Percentiles rank a stretch among this genome's conserved stretches.
phyloP scores from a whole-genome alignment of 2,329 filamentous ascomycete genomes.

The Diaporthe vexans region DNA sequence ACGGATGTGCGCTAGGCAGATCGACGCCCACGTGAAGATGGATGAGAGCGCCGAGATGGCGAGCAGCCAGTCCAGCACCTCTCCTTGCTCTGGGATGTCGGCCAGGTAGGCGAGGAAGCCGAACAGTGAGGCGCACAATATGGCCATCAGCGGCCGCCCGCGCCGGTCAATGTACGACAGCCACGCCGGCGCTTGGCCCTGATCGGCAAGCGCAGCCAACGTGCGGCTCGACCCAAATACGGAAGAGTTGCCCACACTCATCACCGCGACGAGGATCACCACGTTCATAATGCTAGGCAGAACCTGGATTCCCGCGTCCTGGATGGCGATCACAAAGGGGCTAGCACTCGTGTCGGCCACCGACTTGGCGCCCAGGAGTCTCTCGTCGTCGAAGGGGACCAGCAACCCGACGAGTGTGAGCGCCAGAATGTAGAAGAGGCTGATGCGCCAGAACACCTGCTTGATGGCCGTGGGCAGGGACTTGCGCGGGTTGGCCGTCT shows the following conservation, averaged over 20 bases:
- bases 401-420: conserved; percentile 85
- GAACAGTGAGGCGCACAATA: conserved; percentile 74
- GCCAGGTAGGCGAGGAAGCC: conserved; percentile 86
- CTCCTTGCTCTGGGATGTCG: conserved; percentile 69
- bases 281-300: conserved; percentile 93
- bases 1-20: conserved; percentile 92
- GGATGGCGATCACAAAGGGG: conserved; percentile 95
- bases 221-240: conserved; percentile 94
- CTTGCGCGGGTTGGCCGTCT: conserved; percentile 84
- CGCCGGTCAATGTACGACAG: conserved; percentile 86
- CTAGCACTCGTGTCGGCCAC: conserved; percentile 53
- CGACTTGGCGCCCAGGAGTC: conserved; percentile 69
- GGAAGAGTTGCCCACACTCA: conserved; percentile 92
- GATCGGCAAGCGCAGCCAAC: conserved; percentile 89
- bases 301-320: conserved; percentile 83
- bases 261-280: conserved; percentile 91
- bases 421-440: conserved; percentile 89
- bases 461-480: conserved; percentile 89
- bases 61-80: conserved; percentile 84
- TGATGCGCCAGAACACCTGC: conserved; percentile 96
- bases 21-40: conserved; percentile 85
- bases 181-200: conserved; percentile 83
- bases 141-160: conserved; percentile 83
- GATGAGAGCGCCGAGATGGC: conserved; percentile 80
- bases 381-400: conserved; percentile 78